Base-by-base conservation (phyloP, 2,329 filamentous ascomycete genomes). In the Endoconidiophora laricicola region DNA sequence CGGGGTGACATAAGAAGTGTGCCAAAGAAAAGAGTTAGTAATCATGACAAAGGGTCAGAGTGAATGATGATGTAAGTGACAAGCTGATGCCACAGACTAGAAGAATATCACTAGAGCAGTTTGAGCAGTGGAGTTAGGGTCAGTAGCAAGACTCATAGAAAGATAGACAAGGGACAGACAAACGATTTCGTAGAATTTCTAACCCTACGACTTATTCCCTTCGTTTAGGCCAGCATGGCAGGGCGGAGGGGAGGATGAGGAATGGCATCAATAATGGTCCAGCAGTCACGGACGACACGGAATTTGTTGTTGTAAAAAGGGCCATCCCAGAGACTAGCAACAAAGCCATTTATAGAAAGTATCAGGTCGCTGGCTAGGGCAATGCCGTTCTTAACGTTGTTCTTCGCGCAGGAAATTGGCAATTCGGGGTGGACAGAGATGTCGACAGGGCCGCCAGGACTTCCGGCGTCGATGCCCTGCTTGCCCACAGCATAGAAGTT, bases 181-280 rank as follows among this genome's bases (percentile, higher is more conserved):
- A 12, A 33, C 2, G 9, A 43, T 12, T 24, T 6, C 14, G 20
- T 43, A 24, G 14, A 23, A 6, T 23, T 12, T 22, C 24, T 43
- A 20, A 24, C 24, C 41, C 14, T 16, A 43, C 41, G 18, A 20
- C 9, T 43, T 24, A 20, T 20, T 14, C 41, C 2, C 12, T 9
- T 16, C 20, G 26, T 10, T 48, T 48, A 48, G 41, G 23, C 36
- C n/a, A 48, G 22, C 18, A 48, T 48, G 38, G 46, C 42, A 20
- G 46, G 41, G 46, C 23, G 33, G 14, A 48, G 18, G 14, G 12
- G 9, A 12, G 38, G 46, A 33, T 6, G 24, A 29, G 9, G 29
- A 12, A 12, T 7, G 9, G 29, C 9, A 33, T 12, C 16, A 18
- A 18, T 18, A 18, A 48, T 48, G 14, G 46, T 7, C 10, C 36